A percentile compares a stretch with the other conserved stretches of the same genome.
Conservation (phyloP, 1,139 yeast genomes). For the Nakaseomyces kungkrabaensis region DNA sequence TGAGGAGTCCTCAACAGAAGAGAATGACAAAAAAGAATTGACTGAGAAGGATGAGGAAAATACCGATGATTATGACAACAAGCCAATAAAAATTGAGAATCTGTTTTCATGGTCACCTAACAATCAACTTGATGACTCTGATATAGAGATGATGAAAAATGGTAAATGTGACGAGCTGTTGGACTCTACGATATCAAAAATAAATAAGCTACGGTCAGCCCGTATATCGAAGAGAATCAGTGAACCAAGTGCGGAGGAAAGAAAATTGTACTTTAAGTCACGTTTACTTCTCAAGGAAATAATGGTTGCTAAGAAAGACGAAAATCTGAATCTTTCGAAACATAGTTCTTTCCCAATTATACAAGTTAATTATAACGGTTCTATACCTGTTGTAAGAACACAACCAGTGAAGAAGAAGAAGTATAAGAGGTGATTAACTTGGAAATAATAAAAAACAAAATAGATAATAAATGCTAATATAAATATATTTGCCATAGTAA, state of each 20-base stretch:
- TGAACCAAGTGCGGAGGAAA: slow-evolving; percentile 38
- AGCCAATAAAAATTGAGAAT: slow-evolving; percentile 36
- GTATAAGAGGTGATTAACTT: slow-evolving; percentile 19
- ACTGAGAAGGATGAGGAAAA: slow-evolving; percentile 4
- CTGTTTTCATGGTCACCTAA: slow-evolving; percentile 48
- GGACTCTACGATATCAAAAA: slow-evolving; percentile 44
- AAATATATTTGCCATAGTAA: background rate
- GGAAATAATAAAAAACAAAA: slow-evolving; percentile 4
- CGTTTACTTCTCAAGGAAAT: slow-evolving; percentile 43
- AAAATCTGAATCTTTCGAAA: slow-evolving; percentile 21
- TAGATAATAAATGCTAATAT: background rate
- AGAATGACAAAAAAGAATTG: slow-evolving; percentile 8
- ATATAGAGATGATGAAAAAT: slow-evolving; percentile 37
- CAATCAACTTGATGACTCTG: slow-evolving; percentile 43
- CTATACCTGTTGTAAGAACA: slow-evolving; percentile 55
- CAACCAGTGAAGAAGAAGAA: slow-evolving; percentile 28
- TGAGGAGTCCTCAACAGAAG: background rate
- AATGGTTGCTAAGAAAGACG: slow-evolving; percentile 24
- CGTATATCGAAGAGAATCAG: slow-evolving; percentile 37
- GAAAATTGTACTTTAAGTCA: slow-evolving; percentile 40
- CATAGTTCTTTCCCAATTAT: slow-evolving; percentile 49
- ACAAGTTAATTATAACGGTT: slow-evolving; percentile 66
- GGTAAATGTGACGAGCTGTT: slow-evolving; percentile 46
- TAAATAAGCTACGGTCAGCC: slow-evolving; percentile 55
- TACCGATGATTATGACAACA: slow-evolving; percentile 5